Evolutionary conservation across 2,329 filamentous ascomycete species (phyloP), one percentile per base, ranked within the genome.

Genomic region (Fusarium sororula): DNA sequence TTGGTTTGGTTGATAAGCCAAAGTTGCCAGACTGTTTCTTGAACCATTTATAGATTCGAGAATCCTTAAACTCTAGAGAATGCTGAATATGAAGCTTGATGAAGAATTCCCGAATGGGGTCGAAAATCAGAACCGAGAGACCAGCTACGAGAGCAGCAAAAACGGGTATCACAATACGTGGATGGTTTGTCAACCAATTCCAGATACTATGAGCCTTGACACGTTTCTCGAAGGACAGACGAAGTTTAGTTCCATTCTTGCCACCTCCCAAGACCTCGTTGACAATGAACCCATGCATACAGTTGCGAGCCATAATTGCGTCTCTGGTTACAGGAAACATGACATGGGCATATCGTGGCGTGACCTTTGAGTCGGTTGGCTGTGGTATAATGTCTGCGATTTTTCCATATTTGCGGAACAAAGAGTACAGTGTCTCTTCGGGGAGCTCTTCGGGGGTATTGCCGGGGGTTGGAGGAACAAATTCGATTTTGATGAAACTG

Each of bases 21-120:
- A 95, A 87, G 42, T 91, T 88, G 60, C 92, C 91, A 1, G 89
- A 80, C 62, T 82, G 82, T 26, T 82, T 81, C 79, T 92, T 92
- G 79, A 98, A 89, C 96, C 95, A 98, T 68, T 91, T 90, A 82
- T 94, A 93, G 22, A 95, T 78, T 53, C 85, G 87, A 78, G 91
- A 96, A 70, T 96, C 91, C 50, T 90, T 91, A 38, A 96, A 85
- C 65, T 93, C 90, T 69, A 96, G 90, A 0, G 91, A 90, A 53
- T 92, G 89, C 38, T 95, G 94, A 57, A 99, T 91, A 80, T 98
- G 95, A 8, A 92, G 88, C 79, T 94, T 94, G 83, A 98, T 94
- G 78, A 97, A 98, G 80, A 97, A 96, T 1, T 95, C 95, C 50
- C 96, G 91, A 66, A 99, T 95, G 1, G 96, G 96, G 77, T 99